Evolutionary conservation across 2,329 filamentous ascomycete genomes (phyloP).

Genomic region (Scedosporium aurantiacum): DNA sequence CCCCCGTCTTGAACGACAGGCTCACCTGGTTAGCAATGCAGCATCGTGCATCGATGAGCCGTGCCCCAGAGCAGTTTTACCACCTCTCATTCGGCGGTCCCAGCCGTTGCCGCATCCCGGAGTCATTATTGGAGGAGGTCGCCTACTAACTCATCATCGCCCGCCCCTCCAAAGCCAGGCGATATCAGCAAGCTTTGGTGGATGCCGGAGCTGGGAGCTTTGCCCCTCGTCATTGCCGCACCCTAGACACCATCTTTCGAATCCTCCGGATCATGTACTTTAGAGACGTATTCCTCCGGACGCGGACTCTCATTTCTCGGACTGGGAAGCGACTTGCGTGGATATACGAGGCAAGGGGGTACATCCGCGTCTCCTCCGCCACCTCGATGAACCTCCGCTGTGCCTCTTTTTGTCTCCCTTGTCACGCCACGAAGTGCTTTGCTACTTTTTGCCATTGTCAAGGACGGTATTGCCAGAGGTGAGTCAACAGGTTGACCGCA

Average conservation of each 20-base stretch:
- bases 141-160: not conserved
- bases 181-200: too few relatives aligned
- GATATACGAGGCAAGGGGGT: not conserved
- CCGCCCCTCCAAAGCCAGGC: not conserved
- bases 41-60: not conserved
- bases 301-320: not conserved
- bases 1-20: not conserved
- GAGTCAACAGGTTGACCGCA: too few relatives aligned
- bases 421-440: too few relatives aligned
- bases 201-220: not conserved
- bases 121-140: not conserved
- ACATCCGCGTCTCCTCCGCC: not conserved
- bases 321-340: not conserved
- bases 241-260: not conserved
- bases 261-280: not conserved
- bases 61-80: not conserved
- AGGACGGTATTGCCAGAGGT: too few relatives aligned
- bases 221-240: not conserved
- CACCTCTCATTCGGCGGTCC: not conserved
- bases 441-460: too few relatives aligned
- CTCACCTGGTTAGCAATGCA: conserved; percentile 1
- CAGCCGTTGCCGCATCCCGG: not conserved
- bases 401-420: too few relatives aligned
- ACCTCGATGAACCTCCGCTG: not conserved
- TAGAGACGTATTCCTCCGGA: not conserved